Conservation (phyloP, 225 moss, liverwort and hornwort genomes). For the Rhytidiadelphus loreus region DNA sequence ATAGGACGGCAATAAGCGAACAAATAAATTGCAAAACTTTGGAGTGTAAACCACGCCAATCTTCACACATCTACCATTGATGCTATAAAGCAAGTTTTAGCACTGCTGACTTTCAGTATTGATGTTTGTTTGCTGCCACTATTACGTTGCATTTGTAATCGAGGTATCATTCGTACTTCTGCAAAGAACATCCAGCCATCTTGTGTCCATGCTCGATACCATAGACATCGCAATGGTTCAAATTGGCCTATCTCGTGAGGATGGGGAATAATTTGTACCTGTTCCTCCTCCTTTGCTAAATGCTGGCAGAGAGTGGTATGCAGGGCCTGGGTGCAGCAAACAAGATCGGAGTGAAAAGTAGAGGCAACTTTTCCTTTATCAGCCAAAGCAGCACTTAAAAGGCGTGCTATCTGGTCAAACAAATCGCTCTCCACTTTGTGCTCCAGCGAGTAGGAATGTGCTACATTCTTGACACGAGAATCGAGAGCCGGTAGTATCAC, state of each 20-base stretch:
- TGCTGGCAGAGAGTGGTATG: conserved; percentile 81
- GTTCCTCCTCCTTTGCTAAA: conserved; percentile 89
- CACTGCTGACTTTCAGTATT: background rate
- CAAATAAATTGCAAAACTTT: background rate
- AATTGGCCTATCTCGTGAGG: background rate
- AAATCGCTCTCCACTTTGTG: conserved; percentile 76
- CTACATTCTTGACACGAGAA: conserved; percentile 93
- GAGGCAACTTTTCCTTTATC: conserved; percentile 59
- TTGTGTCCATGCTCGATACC: background rate
- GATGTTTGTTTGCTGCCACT: background rate
- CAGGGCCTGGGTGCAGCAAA: conserved; percentile 84
- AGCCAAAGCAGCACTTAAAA: conserved; percentile 48
- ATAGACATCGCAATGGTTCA: background rate
- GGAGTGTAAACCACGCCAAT: background rate
- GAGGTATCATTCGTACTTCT: background rate
- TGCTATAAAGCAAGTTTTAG: background rate
- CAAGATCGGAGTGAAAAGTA: conserved; percentile 72
- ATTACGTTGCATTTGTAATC: background rate
- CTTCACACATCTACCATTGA: background rate
- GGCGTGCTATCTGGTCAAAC: conserved; percentile 83
- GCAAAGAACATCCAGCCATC: background rate
- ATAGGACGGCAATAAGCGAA: background rate
- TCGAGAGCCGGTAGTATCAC: conserved; percentile 93
- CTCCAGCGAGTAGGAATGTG: conserved; percentile 83
- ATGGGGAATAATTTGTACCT: conserved; percentile 23